These are phyloP conservation scores for Russula sp. DNA, from an alignment of 768 basidiomycete species.

Conservation along the genomic window DNA sequence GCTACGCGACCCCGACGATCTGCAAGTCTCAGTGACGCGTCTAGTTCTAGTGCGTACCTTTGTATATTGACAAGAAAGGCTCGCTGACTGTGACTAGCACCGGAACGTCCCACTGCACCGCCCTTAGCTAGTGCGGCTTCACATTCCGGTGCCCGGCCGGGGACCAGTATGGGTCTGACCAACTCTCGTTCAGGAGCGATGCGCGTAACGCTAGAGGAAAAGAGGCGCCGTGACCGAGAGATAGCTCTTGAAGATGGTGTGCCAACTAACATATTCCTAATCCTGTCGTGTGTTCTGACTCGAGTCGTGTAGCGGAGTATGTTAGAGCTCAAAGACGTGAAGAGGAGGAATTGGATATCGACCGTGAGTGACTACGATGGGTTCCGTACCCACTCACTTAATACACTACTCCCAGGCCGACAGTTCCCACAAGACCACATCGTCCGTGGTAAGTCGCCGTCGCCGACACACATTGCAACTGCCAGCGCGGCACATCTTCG, in stretches of 20 bases:
- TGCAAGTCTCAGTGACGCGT: constrained; percentile 72
- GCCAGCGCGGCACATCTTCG: constrained; percentile 35
- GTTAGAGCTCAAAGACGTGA: constrained; percentile 35
- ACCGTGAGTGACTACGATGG: constrained; percentile 39
- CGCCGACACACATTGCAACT: constrained; percentile 42
- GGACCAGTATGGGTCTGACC: constrained; percentile 42
- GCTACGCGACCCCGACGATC: constrained; percentile 65
- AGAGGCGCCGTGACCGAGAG: constrained; percentile 37
- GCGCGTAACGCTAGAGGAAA: constrained; percentile 48
- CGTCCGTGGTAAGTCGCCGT: constrained; percentile 50
- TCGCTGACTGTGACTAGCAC: constrained; percentile 14
- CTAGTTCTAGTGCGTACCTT: constrained; percentile 42
- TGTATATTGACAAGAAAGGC: background rate
- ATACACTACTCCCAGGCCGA: constrained; percentile 30
- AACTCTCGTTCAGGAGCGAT: constrained; percentile 37
- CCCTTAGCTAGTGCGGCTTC: constrained; percentile 18
- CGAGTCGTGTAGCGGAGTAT: constrained; percentile 6
- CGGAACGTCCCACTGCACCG: constrained; percentile 17
- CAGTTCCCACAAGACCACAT: constrained; percentile 27
- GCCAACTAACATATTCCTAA: constrained; percentile 34
- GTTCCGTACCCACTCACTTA: background rate
- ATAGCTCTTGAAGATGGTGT: constrained; percentile 46
- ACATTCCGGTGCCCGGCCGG: constrained; percentile 39
- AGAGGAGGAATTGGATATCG: constrained; percentile 39
- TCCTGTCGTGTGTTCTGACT: constrained; percentile 1